phyloP scores from a whole-genome alignment of 331 rosid genomes.

The Ulmus americana region DNA sequence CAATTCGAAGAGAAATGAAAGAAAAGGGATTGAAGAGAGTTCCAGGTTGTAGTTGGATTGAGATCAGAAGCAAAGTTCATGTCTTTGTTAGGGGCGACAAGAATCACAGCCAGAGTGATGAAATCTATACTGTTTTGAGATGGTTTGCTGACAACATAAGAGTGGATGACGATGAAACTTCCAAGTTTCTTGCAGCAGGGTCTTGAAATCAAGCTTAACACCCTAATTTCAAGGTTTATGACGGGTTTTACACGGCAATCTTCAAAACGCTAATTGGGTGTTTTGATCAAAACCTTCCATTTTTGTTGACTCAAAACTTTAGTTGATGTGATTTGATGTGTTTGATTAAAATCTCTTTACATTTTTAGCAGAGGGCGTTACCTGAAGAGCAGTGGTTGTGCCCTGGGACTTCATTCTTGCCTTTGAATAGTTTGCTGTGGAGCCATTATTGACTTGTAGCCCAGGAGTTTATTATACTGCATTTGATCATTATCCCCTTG shows the following conservation, averaged over 20 bases:
- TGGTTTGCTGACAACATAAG: slow-evolving; percentile 37
- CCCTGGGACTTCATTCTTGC: too few relatives aligned
- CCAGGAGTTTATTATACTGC: too few relatives aligned
- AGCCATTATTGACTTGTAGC: too few relatives aligned
- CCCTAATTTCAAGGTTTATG: not conserved
- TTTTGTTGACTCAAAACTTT: too few relatives aligned
- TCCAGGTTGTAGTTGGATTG: slow-evolving; percentile 95
- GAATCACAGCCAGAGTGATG: slow-evolving; percentile 42
- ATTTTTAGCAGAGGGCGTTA: too few relatives aligned
- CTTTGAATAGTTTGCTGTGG: too few relatives aligned
- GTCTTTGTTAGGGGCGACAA: slow-evolving; percentile 55
- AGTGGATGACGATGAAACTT: slow-evolving; percentile 35
- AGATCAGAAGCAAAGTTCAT: slow-evolving; percentile 55
- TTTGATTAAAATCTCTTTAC: too few relatives aligned
- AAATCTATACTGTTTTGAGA: slow-evolving; percentile 39
- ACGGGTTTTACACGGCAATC: not conserved
- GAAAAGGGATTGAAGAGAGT: slow-evolving; percentile 71
- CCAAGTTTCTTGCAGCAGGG: not conserved
- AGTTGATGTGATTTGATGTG: too few relatives aligned
- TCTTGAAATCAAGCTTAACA: not conserved
- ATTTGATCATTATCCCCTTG: too few relatives aligned
- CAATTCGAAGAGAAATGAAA: slow-evolving; percentile 61
- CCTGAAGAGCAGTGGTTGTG: too few relatives aligned
- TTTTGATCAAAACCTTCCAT: too few relatives aligned
- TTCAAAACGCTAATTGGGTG: too few relatives aligned